Conservation (phyloP, 1,284 basidiomycete genomes). For the Microbotryum intermedium region DNA sequence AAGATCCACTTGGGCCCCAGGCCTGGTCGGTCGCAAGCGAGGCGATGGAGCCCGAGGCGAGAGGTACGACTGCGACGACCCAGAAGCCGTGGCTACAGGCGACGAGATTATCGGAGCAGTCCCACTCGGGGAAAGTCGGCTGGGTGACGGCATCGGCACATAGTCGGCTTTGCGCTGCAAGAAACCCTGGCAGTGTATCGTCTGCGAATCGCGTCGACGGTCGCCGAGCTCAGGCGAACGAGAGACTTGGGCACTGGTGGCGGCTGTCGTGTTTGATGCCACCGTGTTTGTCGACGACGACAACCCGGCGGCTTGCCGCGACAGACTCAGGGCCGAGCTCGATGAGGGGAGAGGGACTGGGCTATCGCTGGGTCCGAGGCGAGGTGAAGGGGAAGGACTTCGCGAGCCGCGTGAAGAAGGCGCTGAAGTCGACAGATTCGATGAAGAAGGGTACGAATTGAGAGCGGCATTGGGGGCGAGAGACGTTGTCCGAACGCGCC, state of each 20-base stretch:
- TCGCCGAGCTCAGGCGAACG: slow-evolving; percentile 34
- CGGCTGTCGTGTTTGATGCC: slow-evolving; percentile 1
- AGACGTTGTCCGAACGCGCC: not conserved
- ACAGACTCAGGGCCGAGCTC: not conserved
- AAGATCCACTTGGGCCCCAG: slow-evolving; percentile 33
- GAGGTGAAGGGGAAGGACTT: slow-evolving; percentile 12
- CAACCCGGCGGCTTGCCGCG: too few relatives aligned
- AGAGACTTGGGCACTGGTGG: slow-evolving; percentile 13
- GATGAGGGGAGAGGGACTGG: not conserved
- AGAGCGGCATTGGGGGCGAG: slow-evolving; percentile 1
- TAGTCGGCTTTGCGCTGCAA: slow-evolving; percentile 59
- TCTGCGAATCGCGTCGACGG: slow-evolving; percentile 59
- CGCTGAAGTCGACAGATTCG: slow-evolving; percentile 10
- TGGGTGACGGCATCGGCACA: slow-evolving; percentile 31
- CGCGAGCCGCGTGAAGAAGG: slow-evolving; percentile 23
- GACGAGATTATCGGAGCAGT: not conserved
- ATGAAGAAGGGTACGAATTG: not conserved
- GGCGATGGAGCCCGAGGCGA: slow-evolving; percentile 34
- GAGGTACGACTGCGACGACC: not conserved
- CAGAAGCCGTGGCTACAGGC: not conserved
- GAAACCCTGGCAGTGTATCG: slow-evolving; percentile 62
- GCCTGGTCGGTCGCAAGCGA: slow-evolving; percentile 37
- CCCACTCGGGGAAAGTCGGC: not conserved
- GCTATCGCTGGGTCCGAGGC: not conserved
- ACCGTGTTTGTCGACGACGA: too few relatives aligned